Evolutionary conservation across 768 basidiomycete species (phyloP).

Genomic region (Macrolepiota dolichaula): DNA sequence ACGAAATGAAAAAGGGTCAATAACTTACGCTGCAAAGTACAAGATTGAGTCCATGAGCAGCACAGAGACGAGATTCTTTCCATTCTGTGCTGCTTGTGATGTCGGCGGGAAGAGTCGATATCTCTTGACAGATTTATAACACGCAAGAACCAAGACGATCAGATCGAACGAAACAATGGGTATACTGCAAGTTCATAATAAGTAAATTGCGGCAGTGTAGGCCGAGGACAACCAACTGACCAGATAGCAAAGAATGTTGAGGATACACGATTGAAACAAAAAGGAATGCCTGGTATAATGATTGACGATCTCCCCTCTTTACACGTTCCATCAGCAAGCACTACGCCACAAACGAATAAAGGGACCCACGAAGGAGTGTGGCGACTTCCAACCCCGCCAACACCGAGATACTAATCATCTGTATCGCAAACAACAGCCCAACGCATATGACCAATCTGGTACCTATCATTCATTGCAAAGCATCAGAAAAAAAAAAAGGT

Average conservation of each 20-base stretch:
- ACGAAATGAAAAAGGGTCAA: not conserved
- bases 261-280: not conserved
- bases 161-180: not conserved
- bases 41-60: not conserved
- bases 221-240: not conserved
- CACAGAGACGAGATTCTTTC: not conserved
- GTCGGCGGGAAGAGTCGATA: not conserved
- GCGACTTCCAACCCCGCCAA: not conserved
- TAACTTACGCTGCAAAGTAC: not conserved
- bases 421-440: not conserved
- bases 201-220: not conserved
- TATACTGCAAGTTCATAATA: not conserved
- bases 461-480: not conserved
- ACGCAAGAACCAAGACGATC: not conserved
- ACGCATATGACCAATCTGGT: not conserved
- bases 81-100: not conserved
- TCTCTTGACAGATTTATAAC: not conserved
- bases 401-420: not conserved
- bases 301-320: not conserved
- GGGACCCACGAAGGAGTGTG: not conserved
- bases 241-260: conserved; percentile 4
- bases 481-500: too few relatives aligned
- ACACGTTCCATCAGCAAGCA: not conserved
- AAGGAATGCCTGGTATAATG: conserved; percentile 3
- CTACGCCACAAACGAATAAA: not conserved